A percentile compares a stretch with the other conserved stretches of the same genome.
Conservation (phyloP, 805 yeast species). For the Yarrowia keelungensis region DNA sequence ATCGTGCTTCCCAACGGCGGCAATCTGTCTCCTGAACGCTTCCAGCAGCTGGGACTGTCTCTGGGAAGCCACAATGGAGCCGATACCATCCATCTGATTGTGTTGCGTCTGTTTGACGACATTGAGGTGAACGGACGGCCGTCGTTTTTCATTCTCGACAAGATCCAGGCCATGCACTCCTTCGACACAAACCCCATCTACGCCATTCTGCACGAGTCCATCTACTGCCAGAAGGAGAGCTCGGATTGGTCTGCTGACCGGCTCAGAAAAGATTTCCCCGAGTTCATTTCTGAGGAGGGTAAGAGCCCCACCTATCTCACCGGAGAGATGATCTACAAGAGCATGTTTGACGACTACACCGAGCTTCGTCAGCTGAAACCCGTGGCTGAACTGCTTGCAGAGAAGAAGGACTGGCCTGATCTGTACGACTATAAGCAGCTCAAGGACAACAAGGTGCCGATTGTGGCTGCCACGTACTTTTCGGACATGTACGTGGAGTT, state of each 20-base stretch:
- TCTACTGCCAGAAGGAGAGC: slow-evolving; percentile 56
- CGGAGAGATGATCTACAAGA: slow-evolving; percentile 63
- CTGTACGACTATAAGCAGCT: slow-evolving; percentile 52
- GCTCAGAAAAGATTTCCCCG: slow-evolving; percentile 2
- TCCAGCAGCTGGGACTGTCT: slow-evolving; percentile 59
- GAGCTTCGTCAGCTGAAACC: slow-evolving; percentile 54
- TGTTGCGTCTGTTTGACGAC: slow-evolving; percentile 54
- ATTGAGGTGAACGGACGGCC: slow-evolving; percentile 51
- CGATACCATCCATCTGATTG: slow-evolving; percentile 56
- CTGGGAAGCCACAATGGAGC: slow-evolving; percentile 63
- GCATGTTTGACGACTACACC: slow-evolving; percentile 58
- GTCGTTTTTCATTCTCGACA: slow-evolving; percentile 51
- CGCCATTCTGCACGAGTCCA: slow-evolving; percentile 65
- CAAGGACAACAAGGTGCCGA: slow-evolving; percentile 42
- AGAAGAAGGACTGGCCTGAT: slow-evolving; percentile 51
- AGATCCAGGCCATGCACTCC: slow-evolving; percentile 50
- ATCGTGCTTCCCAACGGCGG: slow-evolving; percentile 62
- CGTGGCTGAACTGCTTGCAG: slow-evolving; percentile 51
- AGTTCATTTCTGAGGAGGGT: not conserved
- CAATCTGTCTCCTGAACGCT: slow-evolving; percentile 56
- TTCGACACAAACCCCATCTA: slow-evolving; percentile 64
- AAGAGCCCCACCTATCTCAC: slow-evolving; percentile 52
- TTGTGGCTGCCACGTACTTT: slow-evolving; percentile 42
- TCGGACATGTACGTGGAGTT: slow-evolving; percentile 40
- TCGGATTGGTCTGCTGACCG: slow-evolving; percentile 60